Evolutionary conservation across 805 yeast species (phyloP).

Genomic region (Millerago galiae): DNA sequence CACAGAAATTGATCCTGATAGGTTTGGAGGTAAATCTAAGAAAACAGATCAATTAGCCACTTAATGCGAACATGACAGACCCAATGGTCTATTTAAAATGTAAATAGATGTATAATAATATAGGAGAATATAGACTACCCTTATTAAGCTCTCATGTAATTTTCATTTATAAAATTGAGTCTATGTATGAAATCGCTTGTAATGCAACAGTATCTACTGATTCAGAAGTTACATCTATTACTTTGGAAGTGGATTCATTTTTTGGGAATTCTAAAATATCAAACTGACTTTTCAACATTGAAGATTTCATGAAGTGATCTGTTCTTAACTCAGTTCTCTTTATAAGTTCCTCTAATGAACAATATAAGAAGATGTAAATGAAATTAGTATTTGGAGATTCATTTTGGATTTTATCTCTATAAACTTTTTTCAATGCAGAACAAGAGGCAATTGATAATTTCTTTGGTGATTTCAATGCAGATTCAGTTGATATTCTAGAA

Average conservation of each 20-base stretch:
- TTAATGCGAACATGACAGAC: too few species aligned
- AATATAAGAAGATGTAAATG: conserved; percentile 60
- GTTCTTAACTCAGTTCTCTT: conserved; percentile 56
- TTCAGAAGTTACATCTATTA: conserved; percentile 26
- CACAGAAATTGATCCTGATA: background rate
- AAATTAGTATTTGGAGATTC: conserved; percentile 33
- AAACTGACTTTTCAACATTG: conserved; percentile 78
- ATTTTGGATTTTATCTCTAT: conserved; percentile 55
- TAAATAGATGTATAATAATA: too few species aligned
- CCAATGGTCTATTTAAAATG: too few species aligned
- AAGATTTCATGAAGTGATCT: conserved; percentile 82
- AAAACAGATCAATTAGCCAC: too few species aligned
- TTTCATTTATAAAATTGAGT: too few species aligned
- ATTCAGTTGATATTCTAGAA: conserved; percentile 32
- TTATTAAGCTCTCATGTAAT: too few species aligned
- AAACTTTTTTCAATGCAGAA: conserved; percentile 71
- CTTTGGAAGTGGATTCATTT: conserved; percentile 25
- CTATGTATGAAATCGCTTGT: conserved; percentile 9
- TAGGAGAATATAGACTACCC: too few species aligned
- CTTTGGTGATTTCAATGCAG: conserved; percentile 29
- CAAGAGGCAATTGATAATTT: conserved; percentile 58
- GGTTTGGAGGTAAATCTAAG: background rate
- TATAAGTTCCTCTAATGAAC: conserved; percentile 53
- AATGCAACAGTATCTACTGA: conserved; percentile 12
- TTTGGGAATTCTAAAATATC: conserved; percentile 67